These are phyloP conservation scores for Kuraishia piskuri DNA, from an alignment of 805 yeast species.

Conservation along the genomic window DNA sequence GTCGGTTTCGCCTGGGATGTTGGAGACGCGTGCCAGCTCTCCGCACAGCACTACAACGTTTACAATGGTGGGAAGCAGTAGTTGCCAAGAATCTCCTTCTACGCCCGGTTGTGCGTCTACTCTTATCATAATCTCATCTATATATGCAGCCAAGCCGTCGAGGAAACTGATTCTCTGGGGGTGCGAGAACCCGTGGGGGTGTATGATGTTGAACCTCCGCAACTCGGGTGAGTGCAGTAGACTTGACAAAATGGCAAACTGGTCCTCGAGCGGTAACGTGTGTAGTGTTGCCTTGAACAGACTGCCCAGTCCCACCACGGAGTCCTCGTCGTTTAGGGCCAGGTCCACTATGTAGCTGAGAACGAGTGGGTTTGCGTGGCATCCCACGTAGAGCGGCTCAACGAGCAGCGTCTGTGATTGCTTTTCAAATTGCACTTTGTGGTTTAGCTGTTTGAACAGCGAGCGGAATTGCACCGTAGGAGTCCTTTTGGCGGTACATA, in stretches of 20 bases:
- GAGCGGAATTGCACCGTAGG: not conserved
- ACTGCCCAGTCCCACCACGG: not conserved
- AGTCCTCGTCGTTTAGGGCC: not conserved
- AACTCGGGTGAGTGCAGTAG: not conserved
- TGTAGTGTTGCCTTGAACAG: not conserved
- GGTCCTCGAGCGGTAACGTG: not conserved
- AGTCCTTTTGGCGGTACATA: not conserved
- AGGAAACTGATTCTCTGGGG: not conserved
- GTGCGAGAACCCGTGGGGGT: not conserved
- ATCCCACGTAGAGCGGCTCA: not conserved
- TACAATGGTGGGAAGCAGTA: not conserved
- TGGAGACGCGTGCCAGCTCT: not conserved
- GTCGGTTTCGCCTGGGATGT: not conserved
- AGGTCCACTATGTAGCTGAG: not conserved
- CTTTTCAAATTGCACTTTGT: not conserved
- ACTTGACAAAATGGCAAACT: not conserved
- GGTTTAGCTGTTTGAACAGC: constrained; percentile 1
- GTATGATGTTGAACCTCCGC: not conserved
- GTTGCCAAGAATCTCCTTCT: not conserved
- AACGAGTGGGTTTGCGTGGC: not conserved
- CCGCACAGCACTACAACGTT: not conserved
- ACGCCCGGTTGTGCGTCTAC: not conserved
- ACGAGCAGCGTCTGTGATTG: not conserved
- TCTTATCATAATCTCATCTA: not conserved
- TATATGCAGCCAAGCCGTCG: not conserved